Base-by-base conservation (phyloP, 768 basidiomycete genomes). In the Coprinopsis cinerea region DNA sequence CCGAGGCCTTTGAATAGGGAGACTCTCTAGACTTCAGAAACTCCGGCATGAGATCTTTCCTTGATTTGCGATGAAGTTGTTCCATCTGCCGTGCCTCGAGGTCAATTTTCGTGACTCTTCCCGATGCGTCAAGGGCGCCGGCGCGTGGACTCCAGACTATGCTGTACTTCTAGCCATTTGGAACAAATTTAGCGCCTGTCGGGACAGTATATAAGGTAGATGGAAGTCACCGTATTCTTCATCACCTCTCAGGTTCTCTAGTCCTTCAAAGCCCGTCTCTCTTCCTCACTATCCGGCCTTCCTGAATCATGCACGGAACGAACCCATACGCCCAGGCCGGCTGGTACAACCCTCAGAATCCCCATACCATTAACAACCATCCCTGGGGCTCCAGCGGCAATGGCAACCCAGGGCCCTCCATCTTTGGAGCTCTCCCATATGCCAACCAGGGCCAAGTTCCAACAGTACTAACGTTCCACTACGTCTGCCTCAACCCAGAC, bases 401-500 rank as follows among this genome's bases (percentile, higher is more conserved):
- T 6, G 23, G 26, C 14, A n/a, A n/a, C n/a, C n/a, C n/a, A n/a
- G 53, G 52, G 17, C 54, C 57, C n/a, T 55, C 54, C 9, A 43
- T 58, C 4, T 47, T 58, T 13, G 57, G 57, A 24, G 57, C 57
- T 6, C 51, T 56, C 18, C 57, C 57, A 14, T 55, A 51, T 22
- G 46, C 30, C 13, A 45, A 26, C 47, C 48, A 30, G 17, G 22
- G 25, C 13, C 43, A 54, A 1, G 17, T 54, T 0, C 52, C 59
- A 24, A 55, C 51, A 11, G 54, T 69, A 51, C 55, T 74, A 49
- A 67, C 71, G 4, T 70, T 76, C 63, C 64, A 64, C 18, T 76
- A 78, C 62, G 65, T 67, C 36, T 60, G 65, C 14, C 63, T 69
- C 56, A 68, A 61, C 35, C 65, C 70, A 3, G 66, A 64, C 32